These are phyloP conservation scores for Geranomyces variabilis DNA, from an alignment of 192 early-diverging fungal species.

Conservation along the genomic window DNA sequence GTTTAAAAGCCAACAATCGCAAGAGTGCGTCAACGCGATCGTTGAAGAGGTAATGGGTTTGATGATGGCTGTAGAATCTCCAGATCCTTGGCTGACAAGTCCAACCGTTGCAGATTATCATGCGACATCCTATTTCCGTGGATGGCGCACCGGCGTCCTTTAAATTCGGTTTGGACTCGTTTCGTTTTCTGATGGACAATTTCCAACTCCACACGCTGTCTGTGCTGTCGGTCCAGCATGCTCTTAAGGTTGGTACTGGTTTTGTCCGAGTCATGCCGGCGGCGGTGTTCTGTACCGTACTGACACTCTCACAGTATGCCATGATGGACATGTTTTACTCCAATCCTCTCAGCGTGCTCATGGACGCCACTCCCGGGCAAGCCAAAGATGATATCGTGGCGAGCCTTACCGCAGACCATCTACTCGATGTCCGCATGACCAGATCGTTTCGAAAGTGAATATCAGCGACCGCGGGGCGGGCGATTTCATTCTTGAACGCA, in stretches of 20 bases:
- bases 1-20: slow-evolving; percentile 78
- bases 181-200: slow-evolving; percentile 76
- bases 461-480: no score
- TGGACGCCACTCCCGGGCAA: slow-evolving; percentile 34
- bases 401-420: slow-evolving; percentile 4
- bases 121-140: slow-evolving; percentile 43
- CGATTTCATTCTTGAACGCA: no score
- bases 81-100: neutral
- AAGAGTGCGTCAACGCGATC: slow-evolving; percentile 70
- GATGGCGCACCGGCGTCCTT: slow-evolving; percentile 35
- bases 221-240: slow-evolving; percentile 70
- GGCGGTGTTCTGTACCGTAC: neutral
- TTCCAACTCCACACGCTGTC: slow-evolving; percentile 83
- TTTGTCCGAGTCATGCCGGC: no score
- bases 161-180: slow-evolving; percentile 71
- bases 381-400: slow-evolving; percentile 26
- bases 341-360: slow-evolving; percentile 78
- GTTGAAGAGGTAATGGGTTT: slow-evolving; percentile 56
- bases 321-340: slow-evolving; percentile 86
- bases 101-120: slow-evolving; percentile 53
- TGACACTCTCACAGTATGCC: slow-evolving; percentile 60
- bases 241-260: slow-evolving; percentile 59
- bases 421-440: slow-evolving; percentile 27
- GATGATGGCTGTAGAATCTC: neutral
- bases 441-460: slow-evolving; percentile 31